phyloP scores from a whole-genome alignment of 2,329 filamentous ascomycete species.

The Endoconidiophora polonica region DNA sequence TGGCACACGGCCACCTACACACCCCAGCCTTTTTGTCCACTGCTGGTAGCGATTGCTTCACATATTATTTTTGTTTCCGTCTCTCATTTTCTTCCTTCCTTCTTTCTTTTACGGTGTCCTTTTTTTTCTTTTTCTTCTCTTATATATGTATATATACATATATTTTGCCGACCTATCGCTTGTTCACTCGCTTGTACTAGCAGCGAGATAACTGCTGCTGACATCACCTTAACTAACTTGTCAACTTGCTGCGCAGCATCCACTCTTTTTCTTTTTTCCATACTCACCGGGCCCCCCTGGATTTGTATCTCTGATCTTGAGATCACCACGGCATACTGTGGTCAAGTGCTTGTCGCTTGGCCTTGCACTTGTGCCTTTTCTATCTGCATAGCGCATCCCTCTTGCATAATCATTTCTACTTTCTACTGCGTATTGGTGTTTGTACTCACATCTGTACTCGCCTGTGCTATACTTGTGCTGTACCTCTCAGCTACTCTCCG shows the following conservation, averaged over 20 bases:
- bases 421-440: no score
- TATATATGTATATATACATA: no score
- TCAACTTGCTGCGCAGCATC: slow-evolving; percentile 2
- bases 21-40: slow-evolving; percentile 2
- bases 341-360: no score
- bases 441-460: no score
- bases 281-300: neutral
- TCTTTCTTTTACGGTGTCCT: neutral
- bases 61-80: neutral
- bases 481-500: no score
- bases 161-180: neutral
- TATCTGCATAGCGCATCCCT: no score
- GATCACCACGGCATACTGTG: no score
- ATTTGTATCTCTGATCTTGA: neutral
- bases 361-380: no score
- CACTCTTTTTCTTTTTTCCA: neutral
- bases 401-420: no score
- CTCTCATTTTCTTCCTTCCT: neutral
- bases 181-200: slow-evolving; percentile 1
- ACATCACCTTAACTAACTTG: neutral
- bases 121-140: neutral
- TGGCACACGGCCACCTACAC: neutral
- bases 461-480: no score
- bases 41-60: slow-evolving; percentile 3
- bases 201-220: slow-evolving; percentile 3